Percentiles rank a stretch among this genome's conserved stretches.
phyloP scores from a whole-genome alignment of 2,329 filamentous ascomycete genomes.

The Clarireedia homoeocarpa region DNA sequence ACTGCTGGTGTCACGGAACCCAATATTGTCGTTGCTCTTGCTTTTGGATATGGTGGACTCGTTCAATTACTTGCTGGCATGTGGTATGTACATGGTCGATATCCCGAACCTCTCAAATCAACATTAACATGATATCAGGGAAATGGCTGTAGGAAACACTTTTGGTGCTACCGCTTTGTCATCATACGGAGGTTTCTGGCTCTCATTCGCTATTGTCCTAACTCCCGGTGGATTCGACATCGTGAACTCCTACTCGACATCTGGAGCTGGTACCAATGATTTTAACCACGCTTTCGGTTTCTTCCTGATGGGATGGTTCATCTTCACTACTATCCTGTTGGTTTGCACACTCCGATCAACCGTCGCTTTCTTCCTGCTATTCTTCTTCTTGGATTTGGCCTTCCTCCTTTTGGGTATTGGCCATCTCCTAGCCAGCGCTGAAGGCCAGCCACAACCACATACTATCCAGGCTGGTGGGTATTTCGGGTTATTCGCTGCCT shows the following conservation, averaged over 20 bases:
- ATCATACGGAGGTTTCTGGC: conserved; percentile 57
- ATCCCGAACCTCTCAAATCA: background rate
- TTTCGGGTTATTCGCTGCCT: conserved; percentile 75
- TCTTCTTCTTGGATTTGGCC: conserved; percentile 49
- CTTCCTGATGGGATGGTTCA: conserved; percentile 54
- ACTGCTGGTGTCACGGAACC: conserved; percentile 38
- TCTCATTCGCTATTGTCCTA: conserved; percentile 48
- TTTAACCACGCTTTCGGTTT: conserved; percentile 47
- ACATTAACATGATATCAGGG: conserved; percentile 32
- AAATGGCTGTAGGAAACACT: conserved; percentile 57
- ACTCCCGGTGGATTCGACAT: conserved; percentile 51
- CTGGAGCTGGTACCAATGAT: conserved; percentile 14
- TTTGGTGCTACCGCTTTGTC: conserved; percentile 55
- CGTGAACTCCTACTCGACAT: conserved; percentile 27
- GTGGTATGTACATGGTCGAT: conserved; percentile 33
- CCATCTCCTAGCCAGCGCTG: conserved; percentile 16
- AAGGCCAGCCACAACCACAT: conserved; percentile 32
- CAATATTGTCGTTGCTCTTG: conserved; percentile 47
- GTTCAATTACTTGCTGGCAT: conserved; percentile 63
- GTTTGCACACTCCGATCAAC: conserved; percentile 49
- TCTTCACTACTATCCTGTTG: conserved; percentile 52
- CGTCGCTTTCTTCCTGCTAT: conserved; percentile 51
- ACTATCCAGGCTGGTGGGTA: conserved; percentile 63
- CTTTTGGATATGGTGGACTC: conserved; percentile 57
- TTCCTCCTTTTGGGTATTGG: conserved; percentile 49